phyloP scores from a whole-genome alignment of 2,329 filamentous ascomycete species.

The Exophiala spinifera region DNA sequence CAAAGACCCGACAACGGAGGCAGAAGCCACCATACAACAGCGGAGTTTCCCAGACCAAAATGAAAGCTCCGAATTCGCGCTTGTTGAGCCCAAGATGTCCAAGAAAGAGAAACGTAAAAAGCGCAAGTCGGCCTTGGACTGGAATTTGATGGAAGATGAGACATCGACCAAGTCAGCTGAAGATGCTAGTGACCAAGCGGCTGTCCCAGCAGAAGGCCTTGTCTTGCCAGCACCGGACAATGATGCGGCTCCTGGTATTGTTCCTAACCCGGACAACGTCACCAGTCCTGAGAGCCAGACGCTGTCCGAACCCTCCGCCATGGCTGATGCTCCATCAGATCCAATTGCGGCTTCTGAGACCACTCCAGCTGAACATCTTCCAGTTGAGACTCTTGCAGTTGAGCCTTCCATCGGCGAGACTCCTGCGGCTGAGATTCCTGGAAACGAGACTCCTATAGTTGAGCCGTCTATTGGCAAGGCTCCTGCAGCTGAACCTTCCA shows the following conservation, averaged over 20 bases:
- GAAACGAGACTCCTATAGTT: neutral
- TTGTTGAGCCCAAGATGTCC: conserved; percentile 20
- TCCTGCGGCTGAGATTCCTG: neutral
- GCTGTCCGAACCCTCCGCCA: neutral
- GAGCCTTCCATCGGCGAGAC: neutral
- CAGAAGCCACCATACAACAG: neutral
- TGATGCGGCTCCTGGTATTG: neutral
- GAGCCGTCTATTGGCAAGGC: neutral
- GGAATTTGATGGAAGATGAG: neutral
- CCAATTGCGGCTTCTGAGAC: too few species aligned
- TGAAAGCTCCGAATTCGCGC: neutral
- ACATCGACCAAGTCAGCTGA: neutral
- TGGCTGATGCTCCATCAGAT: neutral
- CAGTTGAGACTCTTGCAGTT: too few species aligned
- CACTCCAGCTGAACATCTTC: too few species aligned
- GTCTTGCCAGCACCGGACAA: neutral
- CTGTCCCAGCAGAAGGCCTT: neutral
- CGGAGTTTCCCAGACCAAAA: neutral
- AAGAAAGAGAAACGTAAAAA: conserved; percentile 39
- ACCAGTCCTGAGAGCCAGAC: neutral
- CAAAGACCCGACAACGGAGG: neutral
- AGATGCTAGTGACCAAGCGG: neutral
- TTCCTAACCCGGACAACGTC: neutral
- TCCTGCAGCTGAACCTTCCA: neutral
- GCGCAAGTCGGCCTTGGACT: conserved; percentile 31